A percentile compares a stretch with the other conserved stretches of the same genome.
phyloP scores from a whole-genome alignment of 78 protist genomes.

The Pelomyxa schiedti region DNA sequence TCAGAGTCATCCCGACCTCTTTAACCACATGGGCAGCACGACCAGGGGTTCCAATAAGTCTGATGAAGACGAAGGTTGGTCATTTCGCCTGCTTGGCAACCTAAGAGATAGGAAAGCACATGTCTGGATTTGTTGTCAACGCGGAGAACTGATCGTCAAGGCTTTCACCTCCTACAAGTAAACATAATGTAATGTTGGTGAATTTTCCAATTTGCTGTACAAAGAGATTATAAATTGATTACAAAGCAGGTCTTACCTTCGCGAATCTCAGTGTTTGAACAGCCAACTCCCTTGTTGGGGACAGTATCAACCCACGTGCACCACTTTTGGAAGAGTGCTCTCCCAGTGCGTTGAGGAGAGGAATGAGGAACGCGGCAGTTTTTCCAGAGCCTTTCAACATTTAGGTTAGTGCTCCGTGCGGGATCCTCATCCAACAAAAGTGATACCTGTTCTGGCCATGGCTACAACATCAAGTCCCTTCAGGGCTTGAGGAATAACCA shows the following conservation, averaged over 20 bases:
- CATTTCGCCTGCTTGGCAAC: background rate
- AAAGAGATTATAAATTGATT: too few relatives aligned
- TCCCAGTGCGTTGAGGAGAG: conserved; percentile 63
- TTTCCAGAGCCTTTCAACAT: too few relatives aligned
- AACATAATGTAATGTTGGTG: conserved; percentile 41
- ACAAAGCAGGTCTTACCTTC: too few relatives aligned
- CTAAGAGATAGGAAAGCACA: conserved; percentile 2
- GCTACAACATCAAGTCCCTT: conserved; percentile 88
- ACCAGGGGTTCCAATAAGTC: conserved; percentile 97
- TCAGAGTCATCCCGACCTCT: conserved; percentile 52
- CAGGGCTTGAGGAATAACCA: conserved; percentile 73
- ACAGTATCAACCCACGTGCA: conserved; percentile 41
- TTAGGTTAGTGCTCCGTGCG: too few relatives aligned
- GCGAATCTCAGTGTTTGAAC: conserved; percentile 78
- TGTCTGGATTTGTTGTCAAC: conserved; percentile 84
- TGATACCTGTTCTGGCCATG: conserved; percentile 99
- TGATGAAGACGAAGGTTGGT: too few relatives aligned
- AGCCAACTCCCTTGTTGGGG: conserved; percentile 99
- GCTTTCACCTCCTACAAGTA: conserved; percentile 92
- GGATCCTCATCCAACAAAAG: too few relatives aligned
- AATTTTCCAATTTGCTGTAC: conserved; percentile 53
- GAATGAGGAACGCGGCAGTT: conserved; percentile 94
- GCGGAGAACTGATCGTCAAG: conserved; percentile 75
- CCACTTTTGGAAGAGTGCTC: conserved; percentile 62
- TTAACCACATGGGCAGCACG: conserved; percentile 83